Evolutionary conservation across 208 protist genomes (phyloP), one percentile per base, ranked within the genome.

Genomic region (Acanthamoeba quina): DNA sequence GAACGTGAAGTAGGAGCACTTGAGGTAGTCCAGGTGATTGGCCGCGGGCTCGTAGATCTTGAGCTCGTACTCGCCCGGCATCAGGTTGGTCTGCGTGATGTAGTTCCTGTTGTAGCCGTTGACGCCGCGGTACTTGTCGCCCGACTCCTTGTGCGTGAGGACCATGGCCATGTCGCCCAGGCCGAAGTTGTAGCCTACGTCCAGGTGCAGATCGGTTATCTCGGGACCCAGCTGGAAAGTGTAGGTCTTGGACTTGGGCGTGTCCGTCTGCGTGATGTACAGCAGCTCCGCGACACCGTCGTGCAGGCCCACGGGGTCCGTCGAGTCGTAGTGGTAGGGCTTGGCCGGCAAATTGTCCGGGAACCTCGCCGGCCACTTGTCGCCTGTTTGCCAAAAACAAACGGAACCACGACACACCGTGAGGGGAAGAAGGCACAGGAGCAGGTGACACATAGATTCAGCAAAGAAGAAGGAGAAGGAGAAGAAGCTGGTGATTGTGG

Each of bases 1-100:
- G 54, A 94, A 94, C 31, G 90, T 94, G 90, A 94, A 94, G 90
- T 94, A 94, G 31, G 70, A 66, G 90, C 90, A 94, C 70, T 85
- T 85, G 56, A 94, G 49, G 70, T 66, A 64, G 29, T 85, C 70
- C 47, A 49, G 34, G 90, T 94, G 90, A 52, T 80, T 85, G 21
- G 29, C 70, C n/a, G 49, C 70, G 5, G 90, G 66, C 90, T 94
- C 70, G 74, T 94, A 94, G 74, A 94, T 82, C 37, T 62, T 52
- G 34, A 94, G 74, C 56, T 85, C 37, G 56, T 94, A 94, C 7
- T 26, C 10, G 72, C 90, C 90, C 74, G 66, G 90, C 31, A 85
- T 49, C 31, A 94, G 52, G 54, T 85, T 85, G 70, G 74, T 31
- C 24, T 70, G 49, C 2, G 47, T 60, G 54, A 94, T 49, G 56